Evolutionary conservation across 495 filamentous ascomycete genomes (phyloP).

Genomic region (Tuber microsphaerosporum): DNA sequence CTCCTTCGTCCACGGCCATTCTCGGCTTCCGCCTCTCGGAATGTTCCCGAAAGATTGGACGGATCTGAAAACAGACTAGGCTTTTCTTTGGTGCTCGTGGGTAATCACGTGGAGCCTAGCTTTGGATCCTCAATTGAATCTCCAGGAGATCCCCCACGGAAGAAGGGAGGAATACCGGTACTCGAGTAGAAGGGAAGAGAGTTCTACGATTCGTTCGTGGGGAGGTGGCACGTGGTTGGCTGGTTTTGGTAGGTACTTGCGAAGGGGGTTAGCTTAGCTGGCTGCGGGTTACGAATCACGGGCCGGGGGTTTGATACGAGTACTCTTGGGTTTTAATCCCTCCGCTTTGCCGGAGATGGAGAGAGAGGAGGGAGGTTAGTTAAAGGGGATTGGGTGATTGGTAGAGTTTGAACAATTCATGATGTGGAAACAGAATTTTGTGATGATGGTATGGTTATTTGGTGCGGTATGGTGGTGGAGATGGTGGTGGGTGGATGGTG

Average conservation of each 20-base stretch:
- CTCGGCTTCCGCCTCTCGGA: background rate
- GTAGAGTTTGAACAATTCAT: slow-evolving; percentile 1
- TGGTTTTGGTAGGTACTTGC: slow-evolving; percentile 1
- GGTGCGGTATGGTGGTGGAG: background rate
- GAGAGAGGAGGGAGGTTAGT: background rate
- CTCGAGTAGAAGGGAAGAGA: background rate
- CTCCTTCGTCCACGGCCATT: background rate
- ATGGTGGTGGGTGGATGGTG: background rate
- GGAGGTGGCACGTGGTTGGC: background rate
- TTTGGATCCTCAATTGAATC: background rate
- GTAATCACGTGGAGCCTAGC: background rate
- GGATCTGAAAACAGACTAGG: background rate
- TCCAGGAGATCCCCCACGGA: background rate
- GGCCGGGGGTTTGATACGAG: background rate
- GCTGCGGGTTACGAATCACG: background rate
- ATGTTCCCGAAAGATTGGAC: background rate
- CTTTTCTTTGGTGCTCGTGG: background rate
- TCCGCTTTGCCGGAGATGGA: background rate
- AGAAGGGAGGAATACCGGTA: too few relatives aligned
- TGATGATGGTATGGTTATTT: background rate
- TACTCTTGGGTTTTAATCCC: background rate
- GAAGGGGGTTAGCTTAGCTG: background rate
- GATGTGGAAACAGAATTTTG: background rate
- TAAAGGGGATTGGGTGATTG: background rate
- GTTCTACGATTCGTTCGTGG: background rate